Conservation (phyloP, 345 rosid species). For the Dipteronia sinensis region DNA sequence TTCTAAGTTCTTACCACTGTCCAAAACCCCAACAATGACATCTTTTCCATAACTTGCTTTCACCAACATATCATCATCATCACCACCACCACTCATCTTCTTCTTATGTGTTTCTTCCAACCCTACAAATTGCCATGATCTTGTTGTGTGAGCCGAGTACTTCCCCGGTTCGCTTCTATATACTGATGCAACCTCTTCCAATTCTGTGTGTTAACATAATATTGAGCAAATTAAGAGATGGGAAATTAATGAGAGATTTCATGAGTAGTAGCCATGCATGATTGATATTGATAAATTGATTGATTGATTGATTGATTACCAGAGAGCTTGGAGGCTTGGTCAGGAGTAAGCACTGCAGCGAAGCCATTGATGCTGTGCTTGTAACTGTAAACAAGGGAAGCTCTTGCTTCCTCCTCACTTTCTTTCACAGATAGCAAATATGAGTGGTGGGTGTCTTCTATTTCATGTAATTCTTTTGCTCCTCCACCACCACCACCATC, state of each 20-base stretch:
- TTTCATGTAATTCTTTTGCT: conserved; percentile 52
- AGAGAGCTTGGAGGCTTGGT: conserved; percentile 70
- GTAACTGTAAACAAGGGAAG: conserved; percentile 85
- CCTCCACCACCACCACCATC: conserved; percentile 43
- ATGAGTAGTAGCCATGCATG: no score
- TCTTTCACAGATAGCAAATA: conserved; percentile 63
- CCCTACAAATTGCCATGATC: conserved; percentile 92
- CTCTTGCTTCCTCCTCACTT: conserved; percentile 59
- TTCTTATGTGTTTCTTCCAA: conserved; percentile 30
- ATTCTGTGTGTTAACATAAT: conserved; percentile 34
- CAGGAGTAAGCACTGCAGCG: conserved; percentile 62
- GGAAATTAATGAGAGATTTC: no score
- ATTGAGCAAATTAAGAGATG: no score
- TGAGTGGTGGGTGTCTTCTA: conserved; percentile 64
- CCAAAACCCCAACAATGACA: conserved; percentile 72
- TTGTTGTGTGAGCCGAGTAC: conserved; percentile 71
- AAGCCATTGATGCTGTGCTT: conserved; percentile 88
- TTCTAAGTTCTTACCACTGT: conserved; percentile 54
- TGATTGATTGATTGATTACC: no score
- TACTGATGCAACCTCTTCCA: conserved; percentile 66
- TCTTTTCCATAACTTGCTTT: conserved; percentile 67
- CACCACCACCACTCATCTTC: background rate
- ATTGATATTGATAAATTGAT: no score
- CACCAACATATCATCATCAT: conserved; percentile 33
- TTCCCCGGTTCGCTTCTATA: conserved; percentile 44